Percentiles rank a stretch among this genome's conserved stretches.
Evolutionary conservation across 1,139 yeast species (phyloP).

Genomic region (Geotrichum fermentans): DNA sequence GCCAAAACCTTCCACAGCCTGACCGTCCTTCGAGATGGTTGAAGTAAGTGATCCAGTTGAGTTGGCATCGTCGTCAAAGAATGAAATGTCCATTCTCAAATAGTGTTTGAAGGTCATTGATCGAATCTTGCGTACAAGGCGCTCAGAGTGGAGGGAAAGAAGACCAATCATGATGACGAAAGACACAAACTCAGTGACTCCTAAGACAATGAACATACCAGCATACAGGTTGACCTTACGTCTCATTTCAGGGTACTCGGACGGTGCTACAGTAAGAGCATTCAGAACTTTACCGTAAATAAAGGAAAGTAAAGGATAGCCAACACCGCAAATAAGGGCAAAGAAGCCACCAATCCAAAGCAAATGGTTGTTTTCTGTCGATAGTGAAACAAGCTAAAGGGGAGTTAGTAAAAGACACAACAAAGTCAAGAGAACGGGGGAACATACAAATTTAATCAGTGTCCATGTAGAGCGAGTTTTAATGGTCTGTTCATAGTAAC

Average conservation of each 20-base stretch:
- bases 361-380: conserved; percentile 3
- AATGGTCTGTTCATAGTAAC: background rate
- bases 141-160: conserved; percentile 18
- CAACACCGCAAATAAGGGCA: conserved; percentile 38
- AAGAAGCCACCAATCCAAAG: conserved; percentile 33
- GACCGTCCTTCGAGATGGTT: conserved; percentile 77
- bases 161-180: conserved; percentile 33
- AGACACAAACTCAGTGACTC: conserved; percentile 25
- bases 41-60: conserved; percentile 76
- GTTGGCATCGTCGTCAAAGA: conserved; percentile 66
- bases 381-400: conserved; percentile 3
- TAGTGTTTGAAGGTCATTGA: conserved; percentile 33
- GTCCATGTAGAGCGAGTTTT: conserved; percentile 2
- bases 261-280: conserved; percentile 37
- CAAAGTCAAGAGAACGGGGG: background rate
- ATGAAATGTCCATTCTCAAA: conserved; percentile 74
- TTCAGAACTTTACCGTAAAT: conserved; percentile 39
- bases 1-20: conserved; percentile 74
- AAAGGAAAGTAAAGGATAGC: conserved; percentile 41
- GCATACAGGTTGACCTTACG: conserved; percentile 36
- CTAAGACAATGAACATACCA: conserved; percentile 42
- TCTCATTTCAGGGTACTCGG: conserved; percentile 36
- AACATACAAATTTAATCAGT: conserved; percentile 3
- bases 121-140: conserved; percentile 23
- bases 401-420: background rate